These are phyloP conservation scores for Phytopythium delawarense DNA, from an alignment of 352 stramenopile species.

Conservation along the genomic window DNA sequence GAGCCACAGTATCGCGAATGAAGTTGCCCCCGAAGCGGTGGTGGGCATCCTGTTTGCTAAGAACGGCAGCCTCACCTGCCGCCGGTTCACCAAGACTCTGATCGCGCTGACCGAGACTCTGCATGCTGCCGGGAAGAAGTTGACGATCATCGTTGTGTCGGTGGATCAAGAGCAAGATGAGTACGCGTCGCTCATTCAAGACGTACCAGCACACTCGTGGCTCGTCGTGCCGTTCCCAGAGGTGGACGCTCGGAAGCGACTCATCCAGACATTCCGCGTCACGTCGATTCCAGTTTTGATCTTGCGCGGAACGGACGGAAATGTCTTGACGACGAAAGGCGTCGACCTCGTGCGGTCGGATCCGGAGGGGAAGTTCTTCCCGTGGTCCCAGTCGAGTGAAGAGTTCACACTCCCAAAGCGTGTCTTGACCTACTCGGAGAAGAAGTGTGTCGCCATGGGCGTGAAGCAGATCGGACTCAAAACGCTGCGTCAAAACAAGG, in stretches of 20 bases:
- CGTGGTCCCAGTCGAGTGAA: conserved; percentile 39
- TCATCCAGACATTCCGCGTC: conserved; percentile 64
- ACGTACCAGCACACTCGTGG: conserved; percentile 59
- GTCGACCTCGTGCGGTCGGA: conserved; percentile 63
- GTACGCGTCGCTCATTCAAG: conserved; percentile 43
- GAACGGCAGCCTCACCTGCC: conserved; percentile 39
- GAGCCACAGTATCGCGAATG: conserved; percentile 42
- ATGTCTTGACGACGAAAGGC: conserved; percentile 67
- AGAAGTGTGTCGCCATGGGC: conserved; percentile 55
- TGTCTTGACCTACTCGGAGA: conserved; percentile 50
- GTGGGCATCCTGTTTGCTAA: conserved; percentile 77
- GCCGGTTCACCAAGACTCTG: conserved; percentile 50
- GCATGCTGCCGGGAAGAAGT: conserved; percentile 33
- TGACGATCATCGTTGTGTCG: conserved; percentile 75
- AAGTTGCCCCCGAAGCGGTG: conserved; percentile 47
- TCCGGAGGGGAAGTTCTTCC: conserved; percentile 53
- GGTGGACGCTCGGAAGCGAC: conserved; percentile 59
- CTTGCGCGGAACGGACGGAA: conserved; percentile 43
- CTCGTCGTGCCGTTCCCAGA: conserved; percentile 72
- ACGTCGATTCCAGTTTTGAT: conserved; percentile 57
- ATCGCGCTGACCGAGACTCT: conserved; percentile 43
- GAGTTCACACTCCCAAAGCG: conserved; percentile 52
- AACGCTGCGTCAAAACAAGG: conserved; percentile 52
- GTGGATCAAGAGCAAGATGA: conserved; percentile 63
- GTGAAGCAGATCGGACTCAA: conserved; percentile 76